Percentiles rank a stretch among this genome's conserved stretches.
phyloP scores from a whole-genome alignment of 805 yeast genomes.

The Metschnikowia cubensis region DNA sequence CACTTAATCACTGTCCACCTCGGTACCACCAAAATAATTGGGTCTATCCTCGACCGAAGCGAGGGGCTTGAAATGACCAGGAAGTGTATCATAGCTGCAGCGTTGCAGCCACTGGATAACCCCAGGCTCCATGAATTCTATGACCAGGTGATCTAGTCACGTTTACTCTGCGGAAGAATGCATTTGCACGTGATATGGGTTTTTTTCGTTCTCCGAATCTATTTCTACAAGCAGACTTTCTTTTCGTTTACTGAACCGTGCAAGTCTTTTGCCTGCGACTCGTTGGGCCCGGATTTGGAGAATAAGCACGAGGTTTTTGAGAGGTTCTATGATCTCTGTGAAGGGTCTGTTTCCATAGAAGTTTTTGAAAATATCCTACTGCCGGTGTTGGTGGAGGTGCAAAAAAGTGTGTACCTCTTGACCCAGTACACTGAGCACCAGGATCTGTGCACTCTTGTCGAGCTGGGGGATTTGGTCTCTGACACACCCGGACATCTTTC shows the following conservation, averaged over 20 bases:
- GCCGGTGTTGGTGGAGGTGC: constrained; percentile 6
- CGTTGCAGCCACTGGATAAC: constrained; percentile 12
- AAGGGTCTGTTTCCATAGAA: not conserved
- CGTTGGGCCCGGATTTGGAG: not conserved
- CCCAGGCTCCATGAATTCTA: constrained; percentile 10
- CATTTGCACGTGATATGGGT: constrained; percentile 6
- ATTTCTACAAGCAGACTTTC: constrained; percentile 4
- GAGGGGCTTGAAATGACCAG: constrained; percentile 11
- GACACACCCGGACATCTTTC: not conserved
- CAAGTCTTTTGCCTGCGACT: constrained; percentile 3
- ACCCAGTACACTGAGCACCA: not conserved
- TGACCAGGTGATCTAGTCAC: constrained; percentile 16
- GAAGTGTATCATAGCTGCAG: constrained; percentile 13
- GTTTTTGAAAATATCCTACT: not conserved
- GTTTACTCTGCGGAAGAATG: constrained; percentile 13
- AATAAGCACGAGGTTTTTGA: constrained; percentile 4
- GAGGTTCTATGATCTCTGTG: constrained; percentile 4
- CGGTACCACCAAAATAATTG: not conserved
- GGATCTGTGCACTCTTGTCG: not conserved
- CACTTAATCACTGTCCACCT: not conserved
- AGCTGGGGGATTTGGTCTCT: not conserved
- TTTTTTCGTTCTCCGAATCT: constrained; percentile 10
- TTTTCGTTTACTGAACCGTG: constrained; percentile 4
- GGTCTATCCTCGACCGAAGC: constrained; percentile 1
- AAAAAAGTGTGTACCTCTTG: not conserved